Evolutionary conservation across 139 green algal genomes (phyloP), one percentile per base, ranked within the genome.

Genomic region (Closterium sp.): DNA sequence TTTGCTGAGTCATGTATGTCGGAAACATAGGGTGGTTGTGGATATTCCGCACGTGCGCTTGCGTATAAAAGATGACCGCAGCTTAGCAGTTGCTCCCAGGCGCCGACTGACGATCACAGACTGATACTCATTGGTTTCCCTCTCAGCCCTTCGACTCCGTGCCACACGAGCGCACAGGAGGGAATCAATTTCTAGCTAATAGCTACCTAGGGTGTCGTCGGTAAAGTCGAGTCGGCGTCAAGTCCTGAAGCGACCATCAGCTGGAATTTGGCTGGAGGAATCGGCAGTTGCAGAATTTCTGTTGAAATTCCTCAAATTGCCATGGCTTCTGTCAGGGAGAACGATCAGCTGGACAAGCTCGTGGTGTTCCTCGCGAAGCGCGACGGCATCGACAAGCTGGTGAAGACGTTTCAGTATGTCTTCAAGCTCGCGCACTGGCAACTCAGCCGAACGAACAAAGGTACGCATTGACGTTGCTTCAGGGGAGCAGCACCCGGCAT

Each of bases 391-490:
- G 90, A 93, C 86, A 93, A 93, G 86, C 86, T 93, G 36, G 90
- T 93, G 86, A 93, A 93, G 86, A 93, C 90, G 4, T 92, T 92
- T 36, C 90, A 93, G 90, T 92, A 92, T 92, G 84, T 92, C 30
- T 89, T 36, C 83, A 92, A 92, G 89, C 84, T 92, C 30, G 84
- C 84, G 19, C 89, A 92, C 83, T 90, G 32, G 31, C 31, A 69
- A 10, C 32, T 90, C 21, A 85, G 30, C 85, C 12, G 23, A 12
- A 89, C 21, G 0, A 87, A 92, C 76, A 87, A 87, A 90, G 87
- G 87, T 90, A 23, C 30, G 83, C 55, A 28, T 76, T 76, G 55
- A 2, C 55, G 25, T 76, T 19, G 55, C 12, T 76, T 76, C 55
- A 76, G 55, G 23, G 55, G 43, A 69, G 43, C 43, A 69, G 43